These are phyloP conservation scores for Nelumbo lutea DNA, from an alignment of 164 flowering plant species.

Conservation along the genomic window DNA sequence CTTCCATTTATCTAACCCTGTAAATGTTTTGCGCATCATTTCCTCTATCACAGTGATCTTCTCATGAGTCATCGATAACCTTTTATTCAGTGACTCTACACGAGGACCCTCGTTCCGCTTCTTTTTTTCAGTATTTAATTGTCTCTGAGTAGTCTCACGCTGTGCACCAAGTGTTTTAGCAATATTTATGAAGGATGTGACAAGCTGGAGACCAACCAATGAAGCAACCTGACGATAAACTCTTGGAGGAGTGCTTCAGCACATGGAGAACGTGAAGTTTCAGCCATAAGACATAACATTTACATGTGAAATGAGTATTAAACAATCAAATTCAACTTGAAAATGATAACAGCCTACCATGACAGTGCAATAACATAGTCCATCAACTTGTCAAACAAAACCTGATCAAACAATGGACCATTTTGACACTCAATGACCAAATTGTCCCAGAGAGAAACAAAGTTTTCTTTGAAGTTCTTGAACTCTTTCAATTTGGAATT, in stretches of 20 bases:
- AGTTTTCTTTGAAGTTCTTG: conserved; percentile 87
- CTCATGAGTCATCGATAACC: conserved; percentile 72
- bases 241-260: conserved; percentile 92
- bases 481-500: conserved; percentile 79
- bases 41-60: conserved; percentile 69
- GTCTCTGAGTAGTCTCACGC: conserved; percentile 94
- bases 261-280: conserved; percentile 9
- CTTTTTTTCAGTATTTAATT: conserved; percentile 89
- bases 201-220: conserved; percentile 89
- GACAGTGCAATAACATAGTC: conserved; percentile 91
- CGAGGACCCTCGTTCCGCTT: conserved; percentile 86
- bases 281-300: conserved; percentile 4
- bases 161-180: conserved; percentile 84
- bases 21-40: conserved; percentile 92
- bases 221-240: conserved; percentile 89
- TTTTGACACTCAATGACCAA: conserved; percentile 83
- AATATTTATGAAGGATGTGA: conserved; percentile 85
- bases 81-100: conserved; percentile 77
- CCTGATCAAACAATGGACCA: conserved; percentile 82
- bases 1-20: conserved; percentile 46
- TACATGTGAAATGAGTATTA: neutral
- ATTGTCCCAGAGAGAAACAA: conserved; percentile 72
- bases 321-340: conserved; percentile 3
- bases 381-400: conserved; percentile 86
- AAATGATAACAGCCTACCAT: conserved; percentile 52